Evolutionary conservation across 106 monocot genomes (phyloP), one percentile per base, ranked within the genome.

Genomic region (Amphibolis antarctica): DNA sequence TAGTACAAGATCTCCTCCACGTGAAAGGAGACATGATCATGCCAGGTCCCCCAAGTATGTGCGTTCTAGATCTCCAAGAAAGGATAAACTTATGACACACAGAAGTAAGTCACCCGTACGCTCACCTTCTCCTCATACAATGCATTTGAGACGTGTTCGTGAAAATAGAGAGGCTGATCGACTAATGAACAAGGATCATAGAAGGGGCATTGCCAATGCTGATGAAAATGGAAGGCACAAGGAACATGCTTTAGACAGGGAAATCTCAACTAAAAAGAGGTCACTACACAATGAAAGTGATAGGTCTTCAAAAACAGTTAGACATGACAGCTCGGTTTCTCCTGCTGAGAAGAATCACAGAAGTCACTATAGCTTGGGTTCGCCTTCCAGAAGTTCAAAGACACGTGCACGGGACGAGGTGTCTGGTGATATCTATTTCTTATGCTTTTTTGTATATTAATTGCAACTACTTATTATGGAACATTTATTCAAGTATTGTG

Each of bases 341-440:
- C 79, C 75, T 5, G 71, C 63, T n/a, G 82, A 77, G 56, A 65
- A 43, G 21, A 59, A 59, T 26, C 65, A 54, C 10, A 71, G 71
- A 57, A 69, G 74, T 31, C 84, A 69, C 50, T 71, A 63, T 43
- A 61, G 60, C 19, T 36, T 43, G 28, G 42, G 64, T 4, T 85
- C 88, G 11, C 88, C 92, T 50, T 42, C 61, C 6, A 71, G 76
- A 55, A 43, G 47, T 42, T 69, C 80, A 28, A 88, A 48, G 69
- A 45, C 54, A 21, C 67, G 62, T 27, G 70, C 65, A 64, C 86
- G 69, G 76, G 82, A 80, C 25, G 89, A 96, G 94, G 89, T 90
- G 72, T 78, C 73, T 77, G 79, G 83, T 83, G 83, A 85, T 88
- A 79, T 93, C 85, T 54, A 63, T 59, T 19, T 24, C 55, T 26